These are phyloP conservation scores for Aspergillus ochraceus DNA, from an alignment of 2,329 filamentous ascomycete species.

Conservation along the genomic window DNA sequence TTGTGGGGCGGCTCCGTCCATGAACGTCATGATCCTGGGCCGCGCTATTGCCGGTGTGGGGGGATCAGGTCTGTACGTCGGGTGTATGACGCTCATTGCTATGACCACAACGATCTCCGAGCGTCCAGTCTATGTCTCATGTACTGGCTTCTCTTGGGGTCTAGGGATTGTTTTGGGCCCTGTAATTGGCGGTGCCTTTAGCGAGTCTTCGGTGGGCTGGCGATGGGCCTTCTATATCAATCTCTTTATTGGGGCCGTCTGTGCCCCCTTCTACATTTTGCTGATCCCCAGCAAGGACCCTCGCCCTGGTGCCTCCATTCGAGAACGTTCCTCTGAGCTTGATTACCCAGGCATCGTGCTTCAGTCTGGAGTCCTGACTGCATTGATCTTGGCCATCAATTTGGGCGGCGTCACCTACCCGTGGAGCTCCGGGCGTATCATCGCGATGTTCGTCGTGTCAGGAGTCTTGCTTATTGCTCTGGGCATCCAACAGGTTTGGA, in stretches of 20 bases:
- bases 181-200: slow-evolving; percentile 13
- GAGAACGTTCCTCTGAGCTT: slow-evolving; percentile 32
- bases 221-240: slow-evolving; percentile 57
- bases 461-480: neutral
- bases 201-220: slow-evolving; percentile 20
- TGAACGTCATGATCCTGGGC: slow-evolving; percentile 46
- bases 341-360: slow-evolving; percentile 50
- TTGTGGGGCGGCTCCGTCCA: slow-evolving; percentile 44
- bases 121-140: slow-evolving; percentile 30
- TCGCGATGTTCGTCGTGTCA: neutral
- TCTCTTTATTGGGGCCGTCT: slow-evolving; percentile 46
- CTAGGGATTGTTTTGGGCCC: slow-evolving; percentile 37
- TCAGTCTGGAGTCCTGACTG: slow-evolving; percentile 39
- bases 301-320: slow-evolving; percentile 20
- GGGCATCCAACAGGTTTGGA: neutral
- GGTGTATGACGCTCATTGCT: slow-evolving; percentile 25
- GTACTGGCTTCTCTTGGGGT: slow-evolving; percentile 37
- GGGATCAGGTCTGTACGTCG: slow-evolving; percentile 30
- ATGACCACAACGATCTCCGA: slow-evolving; percentile 17
- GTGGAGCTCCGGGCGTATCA: slow-evolving; percentile 43
- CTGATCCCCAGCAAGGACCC: slow-evolving; percentile 35
- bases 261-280: slow-evolving; percentile 46
- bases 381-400: slow-evolving; percentile 48
- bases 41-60: slow-evolving; percentile 29
- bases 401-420: slow-evolving; percentile 52